phyloP scores from a whole-genome alignment of 805 yeast genomes.

The Lipomyces anomalus region DNA sequence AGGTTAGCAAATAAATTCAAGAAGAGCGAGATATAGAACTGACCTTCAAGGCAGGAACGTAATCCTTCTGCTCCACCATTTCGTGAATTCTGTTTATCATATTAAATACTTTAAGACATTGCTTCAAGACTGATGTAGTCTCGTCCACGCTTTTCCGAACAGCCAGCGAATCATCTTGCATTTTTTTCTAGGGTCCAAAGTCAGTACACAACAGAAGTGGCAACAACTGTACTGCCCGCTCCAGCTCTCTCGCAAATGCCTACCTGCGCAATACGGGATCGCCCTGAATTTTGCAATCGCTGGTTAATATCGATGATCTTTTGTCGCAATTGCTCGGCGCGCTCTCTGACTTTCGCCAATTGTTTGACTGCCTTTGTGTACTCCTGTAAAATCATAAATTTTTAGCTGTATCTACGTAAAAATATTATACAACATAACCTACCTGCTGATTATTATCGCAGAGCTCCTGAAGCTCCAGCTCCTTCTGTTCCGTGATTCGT shows the following conservation, averaged over 20 bases:
- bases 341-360: conserved; percentile 54
- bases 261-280: conserved; percentile 48
- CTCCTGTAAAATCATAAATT: conserved; percentile 31
- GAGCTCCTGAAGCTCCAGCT: conserved; percentile 54
- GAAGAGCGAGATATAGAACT: background rate
- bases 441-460: conserved; percentile 56
- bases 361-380: conserved; percentile 48
- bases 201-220: too few relatives aligned
- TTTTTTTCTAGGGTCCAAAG: conserved; percentile 45
- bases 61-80: conserved; percentile 64
- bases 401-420: background rate
- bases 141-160: conserved; percentile 63
- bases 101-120: conserved; percentile 76
- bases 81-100: conserved; percentile 81
- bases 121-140: conserved; percentile 60
- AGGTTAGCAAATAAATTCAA: too few relatives aligned
- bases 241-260: too few relatives aligned
- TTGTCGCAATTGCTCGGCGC: conserved; percentile 51
- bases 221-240: too few relatives aligned
- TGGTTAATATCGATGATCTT: conserved; percentile 53
- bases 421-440: background rate
- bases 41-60: conserved; percentile 74
- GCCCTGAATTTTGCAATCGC: conserved; percentile 58
- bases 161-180: conserved; percentile 54
- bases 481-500: conserved; percentile 52